Base-by-base conservation (phyloP, 2,329 filamentous ascomycete species). In the Hymenoscyphus infarciens region DNA sequence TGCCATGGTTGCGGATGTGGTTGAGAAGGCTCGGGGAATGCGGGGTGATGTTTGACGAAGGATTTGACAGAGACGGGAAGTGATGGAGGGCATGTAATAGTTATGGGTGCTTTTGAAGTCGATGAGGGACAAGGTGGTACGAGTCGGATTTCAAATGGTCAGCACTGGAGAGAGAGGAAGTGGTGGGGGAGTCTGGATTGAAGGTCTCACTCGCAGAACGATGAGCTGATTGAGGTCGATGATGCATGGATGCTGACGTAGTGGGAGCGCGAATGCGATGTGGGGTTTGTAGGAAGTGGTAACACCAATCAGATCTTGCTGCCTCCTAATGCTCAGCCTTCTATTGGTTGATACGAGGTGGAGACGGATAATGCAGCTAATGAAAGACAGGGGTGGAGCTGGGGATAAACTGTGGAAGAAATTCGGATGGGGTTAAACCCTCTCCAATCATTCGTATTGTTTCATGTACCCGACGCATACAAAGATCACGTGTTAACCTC, bases 1-100 rank as follows among this genome's bases (percentile, higher is more conserved):
- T 56, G 81, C 77, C 73, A 74, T 74, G 53, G 57, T 72, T 59
- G 60, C 49, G 56, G 66, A 64, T 16, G 67, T 63, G 27, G 67
- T 69, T 29, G 67, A 65, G 39, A 70, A 68, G 42, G 63, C 13
- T 59, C 57, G 61, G 59, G 55, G 15, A 8, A 38, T 39, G 64
- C 64, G 64, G 62, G 67, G 63, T 58, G 60, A 54, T 39, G 60
- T 42, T 65, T 64, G 60, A 42, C 59, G 59, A 31, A 56, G 31
- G 16, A 65, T 38, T 39, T 64, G 59, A 60, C 63, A 59, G 63
- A 67, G 60, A 59, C 57, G 61, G 45, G 45, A 38, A 33, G 53
- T 63, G 42, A 59, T 59, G 49, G 57, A 64, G 57, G 49, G 62
- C 60, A 64, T 66, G 39, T 53, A 64, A 39, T 19, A 29, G 53